A percentile compares a stretch with the other conserved stretches of the same genome.
These are phyloP conservation scores for Sporothrix protearum DNA, from an alignment of 2,329 filamentous ascomycete genomes.

Conservation along the genomic window DNA sequence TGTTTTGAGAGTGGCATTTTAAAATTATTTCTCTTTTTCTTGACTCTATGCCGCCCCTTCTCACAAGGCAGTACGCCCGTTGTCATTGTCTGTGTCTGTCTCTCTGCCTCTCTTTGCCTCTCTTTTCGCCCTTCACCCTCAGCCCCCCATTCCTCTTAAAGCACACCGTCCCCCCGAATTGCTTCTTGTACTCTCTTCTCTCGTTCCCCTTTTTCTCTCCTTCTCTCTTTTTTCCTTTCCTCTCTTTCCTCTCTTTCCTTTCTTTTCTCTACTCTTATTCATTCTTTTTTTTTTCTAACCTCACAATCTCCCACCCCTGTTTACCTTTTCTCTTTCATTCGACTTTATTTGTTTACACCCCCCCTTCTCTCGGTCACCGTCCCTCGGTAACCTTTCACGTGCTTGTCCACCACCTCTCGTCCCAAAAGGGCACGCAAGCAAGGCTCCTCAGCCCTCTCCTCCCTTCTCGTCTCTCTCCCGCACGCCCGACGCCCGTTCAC, in stretches of 20 bases:
- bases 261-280: not conserved
- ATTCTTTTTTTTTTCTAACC: not conserved
- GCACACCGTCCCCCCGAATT: slow-evolving; percentile 12
- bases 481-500: not conserved
- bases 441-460: slow-evolving; percentile 7
- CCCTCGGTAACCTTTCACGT: slow-evolving; percentile 2
- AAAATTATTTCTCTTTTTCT: slow-evolving; percentile 1
- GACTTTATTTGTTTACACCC: not conserved
- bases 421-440: slow-evolving; percentile 6
- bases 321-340: not conserved
- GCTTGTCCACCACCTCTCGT: not conserved
- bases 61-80: not conserved
- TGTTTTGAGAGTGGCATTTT: not conserved
- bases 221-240: not conserved
- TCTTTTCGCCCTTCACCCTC: not conserved
- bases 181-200: not conserved
- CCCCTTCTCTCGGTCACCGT: not conserved
- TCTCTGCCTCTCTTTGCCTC: not conserved
- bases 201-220: not conserved
- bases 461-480: not conserved
- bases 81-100: not conserved
- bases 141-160: slow-evolving; percentile 14
- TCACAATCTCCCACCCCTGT: not conserved
- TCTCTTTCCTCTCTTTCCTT: not conserved
- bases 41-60: not conserved